Evolutionary conservation across 306 rosid genomes (phyloP).

Genomic region (Trifolium repens): DNA sequence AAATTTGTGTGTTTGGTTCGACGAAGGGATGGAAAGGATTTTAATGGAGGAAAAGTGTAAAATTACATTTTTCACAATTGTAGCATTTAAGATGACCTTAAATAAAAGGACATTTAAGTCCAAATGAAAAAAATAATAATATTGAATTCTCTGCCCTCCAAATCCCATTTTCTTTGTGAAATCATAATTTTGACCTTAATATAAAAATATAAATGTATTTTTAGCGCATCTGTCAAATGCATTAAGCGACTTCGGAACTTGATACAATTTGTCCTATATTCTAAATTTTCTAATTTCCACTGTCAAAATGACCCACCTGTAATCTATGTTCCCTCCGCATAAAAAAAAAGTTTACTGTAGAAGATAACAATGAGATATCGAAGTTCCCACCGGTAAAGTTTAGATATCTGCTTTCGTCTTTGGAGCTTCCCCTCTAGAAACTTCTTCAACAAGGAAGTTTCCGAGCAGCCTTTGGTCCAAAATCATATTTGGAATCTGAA

Average conservation of each 20-base stretch:
- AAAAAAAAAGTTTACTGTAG: not conserved
- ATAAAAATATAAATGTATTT: too few species aligned
- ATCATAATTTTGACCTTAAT: not conserved
- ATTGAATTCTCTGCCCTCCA: too few species aligned
- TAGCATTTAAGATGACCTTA: too few species aligned
- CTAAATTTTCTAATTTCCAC: not conserved
- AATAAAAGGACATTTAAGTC: too few species aligned
- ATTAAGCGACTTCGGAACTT: slow-evolving; percentile 4
- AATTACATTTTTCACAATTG: too few species aligned
- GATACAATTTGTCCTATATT: slow-evolving; percentile 4
- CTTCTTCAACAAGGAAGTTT: slow-evolving; percentile 66
- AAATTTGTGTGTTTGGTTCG: too few species aligned
- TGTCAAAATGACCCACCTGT: not conserved
- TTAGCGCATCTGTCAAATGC: not conserved
- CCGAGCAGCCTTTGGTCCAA: slow-evolving; percentile 88
- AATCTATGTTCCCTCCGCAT: slow-evolving; percentile 21
- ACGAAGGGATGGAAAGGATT: too few species aligned
- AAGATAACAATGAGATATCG: slow-evolving; percentile 12
- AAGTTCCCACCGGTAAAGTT: slow-evolving; percentile 20
- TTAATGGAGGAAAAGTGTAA: too few species aligned
- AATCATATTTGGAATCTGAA: slow-evolving; percentile 84
- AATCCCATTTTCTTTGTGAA: not conserved
- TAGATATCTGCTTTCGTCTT: slow-evolving; percentile 36
- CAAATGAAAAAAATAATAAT: too few species aligned
- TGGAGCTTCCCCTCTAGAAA: slow-evolving; percentile 40